A percentile compares a stretch with the other conserved stretches of the same genome.
Conservation (phyloP, 352 stramenopile genomes). For the Pythium plurisporium region DNA sequence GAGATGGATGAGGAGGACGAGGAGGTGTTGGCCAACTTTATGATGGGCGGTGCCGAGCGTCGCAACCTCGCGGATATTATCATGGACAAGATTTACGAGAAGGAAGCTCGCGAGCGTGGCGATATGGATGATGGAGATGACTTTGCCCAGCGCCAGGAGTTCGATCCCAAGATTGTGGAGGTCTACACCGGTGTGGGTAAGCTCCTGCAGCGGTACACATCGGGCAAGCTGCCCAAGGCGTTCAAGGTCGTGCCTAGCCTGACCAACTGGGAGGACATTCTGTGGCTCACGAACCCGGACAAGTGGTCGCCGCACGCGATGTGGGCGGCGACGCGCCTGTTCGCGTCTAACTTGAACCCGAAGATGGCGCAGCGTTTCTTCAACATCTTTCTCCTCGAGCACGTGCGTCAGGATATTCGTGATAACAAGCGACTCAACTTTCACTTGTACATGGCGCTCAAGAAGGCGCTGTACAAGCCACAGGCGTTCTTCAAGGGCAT, state of each 20-base stretch:
- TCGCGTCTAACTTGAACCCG: conserved; percentile 99
- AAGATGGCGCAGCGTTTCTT: conserved; percentile 99
- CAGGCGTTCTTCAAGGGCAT: conserved; percentile 99
- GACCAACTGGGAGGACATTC: conserved; percentile 97
- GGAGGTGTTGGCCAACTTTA: conserved; percentile 83
- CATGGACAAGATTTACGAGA: conserved; percentile 99
- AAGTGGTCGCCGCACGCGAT: conserved; percentile 98
- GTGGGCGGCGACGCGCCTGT: conserved; percentile 96
- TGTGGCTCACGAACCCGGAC: conserved; percentile 97
- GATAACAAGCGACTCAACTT: conserved; percentile 99
- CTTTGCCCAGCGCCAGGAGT: conserved; percentile 53
- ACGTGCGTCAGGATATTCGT: conserved; percentile 96
- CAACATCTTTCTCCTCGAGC: conserved; percentile 97
- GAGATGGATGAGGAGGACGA: conserved; percentile 87
- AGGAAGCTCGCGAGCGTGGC: conserved; percentile 84
- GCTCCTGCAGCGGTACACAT: conserved; percentile 96
- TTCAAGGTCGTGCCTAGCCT: conserved; percentile 99
- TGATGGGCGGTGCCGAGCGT: conserved; percentile 76
- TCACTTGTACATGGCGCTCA: conserved; percentile 98
- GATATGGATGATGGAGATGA: conserved; percentile 70
- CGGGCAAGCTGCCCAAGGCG: conserved; percentile 98
- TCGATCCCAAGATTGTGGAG: conserved; percentile 96
- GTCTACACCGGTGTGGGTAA: conserved; percentile 99
- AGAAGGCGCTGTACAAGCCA: conserved; percentile 99
- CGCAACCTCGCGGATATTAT: conserved; percentile 98